A percentile compares a stretch with the other conserved stretches of the same genome.
Evolutionary conservation across 352 stramenopile genomes (phyloP).

Genomic region (Globisporangium heterothallicum): DNA sequence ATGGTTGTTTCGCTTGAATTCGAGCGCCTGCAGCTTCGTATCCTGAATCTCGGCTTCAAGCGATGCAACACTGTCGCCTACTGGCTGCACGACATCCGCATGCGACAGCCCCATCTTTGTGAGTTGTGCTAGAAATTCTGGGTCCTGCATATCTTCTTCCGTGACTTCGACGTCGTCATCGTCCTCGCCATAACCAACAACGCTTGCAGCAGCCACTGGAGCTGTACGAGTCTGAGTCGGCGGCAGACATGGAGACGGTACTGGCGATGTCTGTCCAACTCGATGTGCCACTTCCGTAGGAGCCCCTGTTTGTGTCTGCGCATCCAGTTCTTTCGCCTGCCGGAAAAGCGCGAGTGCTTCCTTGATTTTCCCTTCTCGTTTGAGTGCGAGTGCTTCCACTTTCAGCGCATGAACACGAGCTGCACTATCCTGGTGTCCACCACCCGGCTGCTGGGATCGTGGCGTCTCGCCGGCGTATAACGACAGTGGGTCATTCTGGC

Average conservation of each 20-base stretch:
- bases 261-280: too few species aligned
- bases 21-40: slow-evolving; percentile 39
- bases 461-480: neutral
- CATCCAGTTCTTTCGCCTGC: slow-evolving; percentile 51
- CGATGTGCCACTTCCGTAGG: too few species aligned
- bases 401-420: slow-evolving; percentile 42
- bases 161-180: slow-evolving; percentile 56
- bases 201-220: neutral
- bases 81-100: neutral
- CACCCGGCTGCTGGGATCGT: neutral
- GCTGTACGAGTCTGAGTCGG: neutral
- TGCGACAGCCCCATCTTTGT: slow-evolving; percentile 34
- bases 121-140: slow-evolving; percentile 60
- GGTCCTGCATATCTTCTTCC: slow-evolving; percentile 73
- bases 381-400: slow-evolving; percentile 46
- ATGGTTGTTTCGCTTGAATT: slow-evolving; percentile 48
- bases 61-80: slow-evolving; percentile 16
- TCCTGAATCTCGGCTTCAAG: slow-evolving; percentile 42
- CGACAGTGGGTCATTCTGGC: slow-evolving; percentile 8
- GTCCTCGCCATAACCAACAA: slow-evolving; percentile 17
- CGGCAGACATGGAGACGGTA: too few species aligned
- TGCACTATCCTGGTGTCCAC: slow-evolving; percentile 2
- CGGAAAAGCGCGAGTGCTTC: slow-evolving; percentile 54
- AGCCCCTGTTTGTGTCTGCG: slow-evolving; percentile 8
- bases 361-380: slow-evolving; percentile 43